Base-by-base conservation (phyloP, 148 eudicot species). In the Arctostaphylos glauca region DNA sequence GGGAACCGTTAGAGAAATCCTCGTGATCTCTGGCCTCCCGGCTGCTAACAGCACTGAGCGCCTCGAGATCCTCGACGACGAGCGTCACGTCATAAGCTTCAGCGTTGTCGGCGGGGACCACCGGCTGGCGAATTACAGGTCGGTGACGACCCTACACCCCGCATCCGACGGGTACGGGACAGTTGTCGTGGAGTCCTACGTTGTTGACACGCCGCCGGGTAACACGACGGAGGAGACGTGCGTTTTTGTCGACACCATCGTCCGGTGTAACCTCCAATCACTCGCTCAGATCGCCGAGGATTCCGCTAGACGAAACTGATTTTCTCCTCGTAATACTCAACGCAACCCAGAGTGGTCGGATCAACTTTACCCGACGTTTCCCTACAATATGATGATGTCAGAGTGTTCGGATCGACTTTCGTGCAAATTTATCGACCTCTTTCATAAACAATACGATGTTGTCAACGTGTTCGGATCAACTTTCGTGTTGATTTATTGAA, bases 41-140 rank as follows among this genome's bases (percentile, higher is more conserved):
- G 97, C 97, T 0, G 97, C 87, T 15, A 81, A 84, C 52, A 88
- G 91, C 83, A 92, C 92, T 41, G 97, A 93, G 76, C 76, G 97
- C 0, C 88, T 93, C 9, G 97, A 93, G 86, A 93, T 93, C 80
- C 86, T 93, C 13, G 95, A 93, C 80, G 95, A 93, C 18, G 86
- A 89, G 44, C 92, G 90, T 49, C 93, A 91, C 78, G 92, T 93
- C 64, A 87, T 93, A 68, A 90, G 95, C 31, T 93, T 93, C 79
- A 89, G 95, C 77, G 92, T 93, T 2, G 91, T 93, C 43, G 97
- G 91, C 1, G 97, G 97, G 2, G 97, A 93, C 81, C 97, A 93
- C 84, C 88, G 97, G 21, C 83, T 92, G 2, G 87, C 91, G 0
- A 93, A 93, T 56, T 93, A 93, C 86, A 67, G 91, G 0, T 92